These are phyloP conservation scores for Yarrowia keelungensis DNA, from an alignment of 805 yeast genomes.

Conservation along the genomic window DNA sequence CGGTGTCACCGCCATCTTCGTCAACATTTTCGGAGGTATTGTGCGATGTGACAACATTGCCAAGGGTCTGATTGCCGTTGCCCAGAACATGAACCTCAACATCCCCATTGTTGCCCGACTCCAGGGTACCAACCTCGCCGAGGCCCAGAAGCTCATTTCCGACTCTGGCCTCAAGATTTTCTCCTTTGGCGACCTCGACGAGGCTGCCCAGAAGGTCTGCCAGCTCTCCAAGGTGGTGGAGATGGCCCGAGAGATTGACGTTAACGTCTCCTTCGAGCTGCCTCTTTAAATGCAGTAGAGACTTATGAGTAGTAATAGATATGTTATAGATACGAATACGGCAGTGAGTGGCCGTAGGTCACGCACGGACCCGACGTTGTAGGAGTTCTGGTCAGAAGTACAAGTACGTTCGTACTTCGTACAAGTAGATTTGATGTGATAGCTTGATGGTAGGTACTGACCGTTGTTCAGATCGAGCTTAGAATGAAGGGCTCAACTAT, in stretches of 20 bases:
- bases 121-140: slow-evolving; percentile 95
- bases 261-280: slow-evolving; percentile 58
- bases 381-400: no score
- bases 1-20: slow-evolving; percentile 92
- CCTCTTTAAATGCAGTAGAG: slow-evolving; percentile 49
- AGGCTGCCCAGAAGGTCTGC: slow-evolving; percentile 96
- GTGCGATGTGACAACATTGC: slow-evolving; percentile 99
- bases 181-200: slow-evolving; percentile 90
- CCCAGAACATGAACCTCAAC: slow-evolving; percentile 86
- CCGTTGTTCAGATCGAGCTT: no score
- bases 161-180: slow-evolving; percentile 92
- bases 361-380: no score
- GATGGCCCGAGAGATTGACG: slow-evolving; percentile 58
- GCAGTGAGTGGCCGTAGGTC: not conserved
- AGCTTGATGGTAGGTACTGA: no score
- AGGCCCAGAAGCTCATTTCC: slow-evolving; percentile 84
- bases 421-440: no score
- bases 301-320: slow-evolving; percentile 36
- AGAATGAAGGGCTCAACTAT: no score
- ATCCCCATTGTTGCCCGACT: slow-evolving; percentile 97
- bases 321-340: slow-evolving; percentile 18
- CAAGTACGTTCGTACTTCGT: no score
- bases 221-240: slow-evolving; percentile 64
- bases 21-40: slow-evolving; percentile 98
- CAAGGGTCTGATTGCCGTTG: slow-evolving; percentile 93